Evolutionary conservation across 768 basidiomycete species (phyloP).

Genomic region (Kwoniella sp.): DNA sequence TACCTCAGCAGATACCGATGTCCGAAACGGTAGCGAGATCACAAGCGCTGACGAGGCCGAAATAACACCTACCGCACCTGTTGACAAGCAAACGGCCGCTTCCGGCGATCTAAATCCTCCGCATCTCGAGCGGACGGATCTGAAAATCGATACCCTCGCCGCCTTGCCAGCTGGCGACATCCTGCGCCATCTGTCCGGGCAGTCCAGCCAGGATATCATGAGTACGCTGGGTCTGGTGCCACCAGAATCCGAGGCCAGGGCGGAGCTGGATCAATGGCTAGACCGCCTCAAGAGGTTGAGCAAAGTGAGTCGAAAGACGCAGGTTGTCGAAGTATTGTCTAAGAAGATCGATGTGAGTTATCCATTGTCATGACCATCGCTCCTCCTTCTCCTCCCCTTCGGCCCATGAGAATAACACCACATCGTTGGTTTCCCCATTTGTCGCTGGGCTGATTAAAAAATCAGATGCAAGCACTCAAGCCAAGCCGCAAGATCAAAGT

Average conservation of each 20-base stretch:
- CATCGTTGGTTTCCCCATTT: too few relatives aligned
- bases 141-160: conserved; percentile 6
- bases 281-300: conserved; percentile 15
- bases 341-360: conserved; percentile 30
- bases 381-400: not conserved
- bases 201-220: conserved; percentile 4
- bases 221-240: conserved; percentile 9
- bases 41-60: not conserved
- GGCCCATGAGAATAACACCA: not conserved
- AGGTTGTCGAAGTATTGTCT: conserved; percentile 16
- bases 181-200: conserved; percentile 11
- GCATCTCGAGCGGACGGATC: not conserved
- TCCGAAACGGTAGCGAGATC: not conserved
- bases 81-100: not conserved
- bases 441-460: too few relatives aligned
- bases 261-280: conserved; percentile 14
- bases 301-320: conserved; percentile 16
- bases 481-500: conserved; percentile 28
- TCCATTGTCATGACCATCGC: not conserved
- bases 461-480: conserved; percentile 14
- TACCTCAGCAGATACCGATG: not conserved
- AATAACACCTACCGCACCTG: not conserved
- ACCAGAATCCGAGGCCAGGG: conserved; percentile 9
- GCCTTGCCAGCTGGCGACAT: conserved; percentile 14
- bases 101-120: not conserved